phyloP scores from a whole-genome alignment of 805 yeast genomes.

The Saccharomycopsis microspora region DNA sequence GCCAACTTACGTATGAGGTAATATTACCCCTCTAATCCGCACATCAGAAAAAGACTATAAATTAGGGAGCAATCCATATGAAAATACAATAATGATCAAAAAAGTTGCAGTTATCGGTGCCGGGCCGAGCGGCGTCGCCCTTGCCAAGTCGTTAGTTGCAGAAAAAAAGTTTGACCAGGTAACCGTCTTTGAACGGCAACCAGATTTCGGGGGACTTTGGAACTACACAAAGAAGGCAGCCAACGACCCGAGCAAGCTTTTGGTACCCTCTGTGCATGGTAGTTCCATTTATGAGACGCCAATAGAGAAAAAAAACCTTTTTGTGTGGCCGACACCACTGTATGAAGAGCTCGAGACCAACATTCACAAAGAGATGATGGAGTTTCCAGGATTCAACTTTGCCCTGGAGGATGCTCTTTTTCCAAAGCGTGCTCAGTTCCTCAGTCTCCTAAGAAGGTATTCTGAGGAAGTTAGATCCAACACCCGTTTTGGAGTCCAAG shows the following conservation, averaged over 20 bases:
- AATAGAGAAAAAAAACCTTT: background rate
- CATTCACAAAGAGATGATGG: constrained; percentile 56
- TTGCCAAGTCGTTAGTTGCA: constrained; percentile 47
- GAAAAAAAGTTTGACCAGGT: constrained; percentile 38
- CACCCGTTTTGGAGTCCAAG: constrained; percentile 37
- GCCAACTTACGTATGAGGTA: background rate
- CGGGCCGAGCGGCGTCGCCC: constrained; percentile 65
- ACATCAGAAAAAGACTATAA: background rate
- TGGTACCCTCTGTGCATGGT: constrained; percentile 21
- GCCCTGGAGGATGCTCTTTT: constrained; percentile 36
- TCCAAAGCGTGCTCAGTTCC: constrained; percentile 51
- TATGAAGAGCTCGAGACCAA: constrained; percentile 64
- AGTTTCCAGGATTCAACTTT: constrained; percentile 42
- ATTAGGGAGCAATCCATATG: background rate
- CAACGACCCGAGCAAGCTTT: constrained; percentile 3
- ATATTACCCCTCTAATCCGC: background rate
- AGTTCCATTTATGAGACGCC: background rate
- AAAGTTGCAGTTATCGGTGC: constrained; percentile 63
- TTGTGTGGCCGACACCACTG: constrained; percentile 38
- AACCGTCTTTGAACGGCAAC: constrained; percentile 44
- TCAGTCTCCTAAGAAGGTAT: constrained; percentile 48
- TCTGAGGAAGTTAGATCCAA: constrained; percentile 29
- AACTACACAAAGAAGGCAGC: constrained; percentile 32
- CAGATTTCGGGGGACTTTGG: constrained; percentile 72
- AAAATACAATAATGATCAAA: constrained; percentile 12